Base-by-base conservation (phyloP, 1,284 basidiomycete genomes). In the Papiliotrema fonsecae region DNA sequence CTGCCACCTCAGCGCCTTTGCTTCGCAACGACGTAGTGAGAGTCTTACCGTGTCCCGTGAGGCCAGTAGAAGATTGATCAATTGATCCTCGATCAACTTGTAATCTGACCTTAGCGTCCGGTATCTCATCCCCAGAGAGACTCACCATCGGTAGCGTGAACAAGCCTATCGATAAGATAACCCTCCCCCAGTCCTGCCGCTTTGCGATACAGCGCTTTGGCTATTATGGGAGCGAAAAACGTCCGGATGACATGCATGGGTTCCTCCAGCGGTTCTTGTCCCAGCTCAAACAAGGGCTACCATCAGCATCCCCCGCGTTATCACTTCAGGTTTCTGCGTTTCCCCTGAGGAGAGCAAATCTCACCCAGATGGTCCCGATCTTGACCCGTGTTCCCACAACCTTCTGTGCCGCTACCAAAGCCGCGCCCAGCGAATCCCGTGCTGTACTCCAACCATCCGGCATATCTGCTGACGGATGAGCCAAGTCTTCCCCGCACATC, bases 31-130 rank as follows among this genome's bases (percentile, higher is more conserved):
- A 30, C 6, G 27, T 7, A 6, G 7, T 27, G 25, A 11, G 2
- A n/a, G 9, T 51, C 67, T 49, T 39, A 68, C 70, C 5, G 70
- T 72, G 46, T 74, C 70, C 25, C 69, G 50, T 11, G 67, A 58
- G 3, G 72, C 69, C 5, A 72, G 49, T 1, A 74, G 54, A 22
- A 69, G 60, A 35, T 74, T 72, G 46, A 72, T 64, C 21, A 72
- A 51, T 36, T 73, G 66, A 45, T 71, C 69, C 36, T 66, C 62
- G 19, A 73, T 56, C 21, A 63, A 26, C 32, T 59, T 59, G 4
- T 41, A 27, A 46, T 70, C 70, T 70, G 38, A 21, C 28, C 19
- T 44, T 24, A 44, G 52, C 31, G n/a, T 14, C 16, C 26, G 7
- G 42, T 32, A 31, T 2, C 19, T 45, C 6, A 16, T 19, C 4